Conservation (phyloP, 768 basidiomycete species). For the Amyloporia xantha region DNA sequence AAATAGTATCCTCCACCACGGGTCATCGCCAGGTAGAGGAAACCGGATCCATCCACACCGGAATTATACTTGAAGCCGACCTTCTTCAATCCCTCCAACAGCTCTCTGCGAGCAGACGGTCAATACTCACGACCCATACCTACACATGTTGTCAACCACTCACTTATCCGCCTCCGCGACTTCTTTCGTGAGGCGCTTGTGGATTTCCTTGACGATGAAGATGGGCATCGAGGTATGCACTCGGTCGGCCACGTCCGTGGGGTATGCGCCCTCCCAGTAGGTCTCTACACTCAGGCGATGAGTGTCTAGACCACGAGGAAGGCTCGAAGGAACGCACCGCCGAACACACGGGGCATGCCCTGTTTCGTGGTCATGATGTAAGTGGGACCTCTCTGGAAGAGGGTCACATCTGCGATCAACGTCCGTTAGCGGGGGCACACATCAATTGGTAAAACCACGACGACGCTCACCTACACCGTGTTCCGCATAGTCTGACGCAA, state of each 20-base stretch:
- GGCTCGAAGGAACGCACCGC: conserved; percentile 13
- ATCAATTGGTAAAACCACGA: no score
- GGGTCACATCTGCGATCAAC: conserved; percentile 45
- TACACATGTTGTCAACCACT: neutral
- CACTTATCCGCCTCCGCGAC: conserved; percentile 26
- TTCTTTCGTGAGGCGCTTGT: conserved; percentile 24
- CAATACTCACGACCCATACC: neutral
- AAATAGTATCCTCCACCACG: conserved; percentile 63
- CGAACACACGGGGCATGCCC: conserved; percentile 27
- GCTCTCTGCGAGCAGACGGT: conserved; percentile 20
- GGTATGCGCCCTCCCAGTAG: conserved; percentile 41
- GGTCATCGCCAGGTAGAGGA: conserved; percentile 39
- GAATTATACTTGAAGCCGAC: conserved; percentile 50
- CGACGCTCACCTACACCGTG: conserved; percentile 42
- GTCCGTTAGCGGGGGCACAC: no score
- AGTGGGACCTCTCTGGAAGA: conserved; percentile 49
- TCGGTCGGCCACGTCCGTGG: conserved; percentile 48
- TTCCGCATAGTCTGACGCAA: conserved; percentile 39
- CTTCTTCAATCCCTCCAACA: conserved; percentile 49
- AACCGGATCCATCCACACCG: conserved; percentile 48
- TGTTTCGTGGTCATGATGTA: conserved; percentile 38
- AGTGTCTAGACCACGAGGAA: neutral
- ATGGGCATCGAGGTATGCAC: conserved; percentile 44
- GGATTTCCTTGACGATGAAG: conserved; percentile 22
- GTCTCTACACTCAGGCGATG: conserved; percentile 16